Conservation (phyloP, 2,329 filamentous ascomycete genomes). For the Xylariaceae sp. region DNA sequence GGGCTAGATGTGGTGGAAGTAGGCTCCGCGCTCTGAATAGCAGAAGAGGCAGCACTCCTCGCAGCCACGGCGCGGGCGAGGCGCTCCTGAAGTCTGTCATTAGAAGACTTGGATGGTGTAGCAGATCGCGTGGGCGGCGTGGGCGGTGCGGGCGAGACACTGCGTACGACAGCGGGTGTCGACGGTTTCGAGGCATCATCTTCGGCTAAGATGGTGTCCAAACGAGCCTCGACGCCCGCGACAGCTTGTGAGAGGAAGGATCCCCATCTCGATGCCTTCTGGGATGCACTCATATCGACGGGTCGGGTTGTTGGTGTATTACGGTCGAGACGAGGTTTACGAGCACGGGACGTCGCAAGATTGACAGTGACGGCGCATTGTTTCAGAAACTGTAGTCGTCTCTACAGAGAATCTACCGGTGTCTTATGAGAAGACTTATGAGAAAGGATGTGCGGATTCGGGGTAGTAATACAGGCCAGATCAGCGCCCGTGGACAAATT, state of each 20-base stretch:
- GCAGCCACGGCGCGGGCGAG: slow-evolving; percentile 82
- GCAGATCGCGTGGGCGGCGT: slow-evolving; percentile 21
- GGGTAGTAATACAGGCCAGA: slow-evolving; percentile 13
- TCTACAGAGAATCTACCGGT: neutral
- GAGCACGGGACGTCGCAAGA: neutral
- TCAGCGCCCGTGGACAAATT: slow-evolving; percentile 4
- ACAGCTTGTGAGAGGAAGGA: slow-evolving; percentile 84
- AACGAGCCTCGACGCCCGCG: slow-evolving; percentile 84
- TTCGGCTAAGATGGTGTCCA: slow-evolving; percentile 88
- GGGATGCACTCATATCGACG: slow-evolving; percentile 42
- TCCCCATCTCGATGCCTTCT: slow-evolving; percentile 64
- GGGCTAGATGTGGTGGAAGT: slow-evolving; percentile 37
- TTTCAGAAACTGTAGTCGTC: neutral
- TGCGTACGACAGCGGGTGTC: slow-evolving; percentile 24
- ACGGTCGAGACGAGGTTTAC: slow-evolving; percentile 5
- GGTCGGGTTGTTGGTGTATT: slow-evolving; percentile 4
- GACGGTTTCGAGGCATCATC: slow-evolving; percentile 50
- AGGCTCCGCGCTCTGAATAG: slow-evolving; percentile 37
- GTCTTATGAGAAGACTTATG: neutral
- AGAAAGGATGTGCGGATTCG: neutral
- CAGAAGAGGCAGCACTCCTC: slow-evolving; percentile 50
- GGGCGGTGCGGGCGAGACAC: slow-evolving; percentile 20
- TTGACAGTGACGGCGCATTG: slow-evolving; percentile 14
- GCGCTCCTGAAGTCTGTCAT: slow-evolving; percentile 82
- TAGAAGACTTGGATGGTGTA: slow-evolving; percentile 58